Evolutionary conservation across 2,329 filamentous ascomycete genomes (phyloP), one percentile per base, ranked within the genome.

Genomic region (Aureobasidium sp.): DNA sequence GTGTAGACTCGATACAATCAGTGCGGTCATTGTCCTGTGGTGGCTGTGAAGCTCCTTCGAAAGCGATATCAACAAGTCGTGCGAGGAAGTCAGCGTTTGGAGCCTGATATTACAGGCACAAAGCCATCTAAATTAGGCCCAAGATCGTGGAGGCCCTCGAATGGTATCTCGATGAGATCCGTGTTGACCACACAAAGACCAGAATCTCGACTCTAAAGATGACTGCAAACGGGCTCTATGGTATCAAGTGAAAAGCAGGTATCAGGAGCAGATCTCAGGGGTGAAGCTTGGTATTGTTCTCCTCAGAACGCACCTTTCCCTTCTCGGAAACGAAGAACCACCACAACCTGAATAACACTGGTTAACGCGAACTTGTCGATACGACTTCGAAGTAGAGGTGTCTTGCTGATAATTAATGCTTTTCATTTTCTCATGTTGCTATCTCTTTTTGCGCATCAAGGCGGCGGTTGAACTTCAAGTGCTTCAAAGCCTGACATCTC

Each of bases 401-500:
- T 36, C 2, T 42, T 8, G 18, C 16, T 55, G 38, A 45, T 42
- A 25, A 58, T 58, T 47, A 25, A 47, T 47, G 55, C 55, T 59
- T 59, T 59, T 59, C 55, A 59, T 59, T 59, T 43, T 33, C 20
- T 59, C 55, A n/a, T 59, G 42, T 47, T 47, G 42, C 55, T 59
- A 59, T 59, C 20, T 59, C 13, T 33, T 47, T 45, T 13, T 33
- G 54, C 54, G 45, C 36, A 18, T 31, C 31, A 47, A n/a, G 20
- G 20, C 20, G 50, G 1, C 13, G 51, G 5, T 15, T 31, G 48
- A 33, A 15, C 33, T 23, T 23, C 23, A 60, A 51, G 33, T 16
- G 31, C 16, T 27, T 66, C 50, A 69, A 11, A 64, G 54, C 36
- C 68, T 65, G 18, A 67, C 68, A 40, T 69, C 68, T 43, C 68